phyloP scores from a whole-genome alignment of 2,329 filamentous ascomycete species.

The Stemphylium vesicarium region DNA sequence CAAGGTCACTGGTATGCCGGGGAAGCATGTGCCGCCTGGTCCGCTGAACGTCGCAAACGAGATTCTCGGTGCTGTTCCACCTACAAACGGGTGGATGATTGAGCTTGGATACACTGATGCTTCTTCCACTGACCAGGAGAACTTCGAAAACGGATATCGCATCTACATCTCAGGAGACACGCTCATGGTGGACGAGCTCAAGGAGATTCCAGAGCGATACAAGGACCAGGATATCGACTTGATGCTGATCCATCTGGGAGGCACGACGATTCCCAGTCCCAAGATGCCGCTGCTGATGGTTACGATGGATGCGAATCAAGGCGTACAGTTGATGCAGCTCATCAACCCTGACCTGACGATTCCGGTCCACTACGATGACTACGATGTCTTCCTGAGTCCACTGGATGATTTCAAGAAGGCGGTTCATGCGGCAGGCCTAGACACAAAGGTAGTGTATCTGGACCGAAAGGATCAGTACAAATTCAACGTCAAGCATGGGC shows the following conservation, averaged over 20 bases:
- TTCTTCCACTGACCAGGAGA: conserved; percentile 12
- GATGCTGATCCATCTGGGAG: conserved; percentile 71
- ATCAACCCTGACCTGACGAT: conserved; percentile 68
- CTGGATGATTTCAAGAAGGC: conserved; percentile 65
- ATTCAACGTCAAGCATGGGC: conserved; percentile 55
- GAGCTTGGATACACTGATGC: conserved; percentile 61
- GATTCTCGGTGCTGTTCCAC: conserved; percentile 62
- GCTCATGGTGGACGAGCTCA: conserved; percentile 66
- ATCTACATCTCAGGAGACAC: conserved; percentile 74
- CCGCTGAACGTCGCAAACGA: conserved; percentile 56
- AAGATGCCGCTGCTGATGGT: conserved; percentile 56
- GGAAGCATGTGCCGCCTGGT: conserved; percentile 64
- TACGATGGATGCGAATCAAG: conserved; percentile 68
- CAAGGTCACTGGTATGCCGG: conserved; percentile 68
- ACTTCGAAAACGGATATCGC: conserved; percentile 58
- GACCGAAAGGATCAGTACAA: conserved; percentile 64
- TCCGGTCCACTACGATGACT: conserved; percentile 54
- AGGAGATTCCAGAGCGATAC: conserved; percentile 65
- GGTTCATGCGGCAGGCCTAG: conserved; percentile 59
- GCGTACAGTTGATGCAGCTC: conserved; percentile 64
- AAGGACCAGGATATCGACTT: conserved; percentile 64
- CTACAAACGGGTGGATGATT: conserved; percentile 71
- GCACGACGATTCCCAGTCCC: conserved; percentile 68
- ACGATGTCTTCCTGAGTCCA: conserved; percentile 66
- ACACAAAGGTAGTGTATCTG: conserved; percentile 64